A percentile compares a stretch with the other conserved stretches of the same genome.
phyloP scores from a whole-genome alignment of 1,284 basidiomycete species.

The Pseudozyma flocculosa region DNA sequence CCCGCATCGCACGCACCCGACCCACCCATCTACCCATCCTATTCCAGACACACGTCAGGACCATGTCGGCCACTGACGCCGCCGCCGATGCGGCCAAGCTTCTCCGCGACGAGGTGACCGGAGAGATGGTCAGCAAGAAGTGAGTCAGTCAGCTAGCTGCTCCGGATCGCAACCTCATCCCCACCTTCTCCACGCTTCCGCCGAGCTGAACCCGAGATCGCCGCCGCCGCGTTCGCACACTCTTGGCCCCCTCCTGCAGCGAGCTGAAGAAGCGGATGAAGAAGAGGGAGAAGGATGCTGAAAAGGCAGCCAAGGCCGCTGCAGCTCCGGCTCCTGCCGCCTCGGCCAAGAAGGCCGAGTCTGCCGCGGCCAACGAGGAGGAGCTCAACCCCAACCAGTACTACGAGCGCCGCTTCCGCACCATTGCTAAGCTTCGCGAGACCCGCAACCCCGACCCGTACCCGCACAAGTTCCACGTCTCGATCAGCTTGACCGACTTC shows the following conservation, averaged over 20 bases:
- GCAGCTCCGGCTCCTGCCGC: conserved; percentile 36
- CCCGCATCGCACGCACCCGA: too few species aligned
- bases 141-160: too few species aligned
- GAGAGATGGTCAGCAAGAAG: conserved; percentile 58
- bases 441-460: conserved; percentile 83
- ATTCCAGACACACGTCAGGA: too few species aligned
- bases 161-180: too few species aligned
- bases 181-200: too few species aligned
- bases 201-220: too few species aligned
- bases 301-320: conserved; percentile 72
- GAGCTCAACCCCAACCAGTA: conserved; percentile 70
- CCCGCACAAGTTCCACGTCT: conserved; percentile 97
- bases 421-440: conserved; percentile 81
- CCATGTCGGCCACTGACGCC: conserved; percentile 34
- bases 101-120: conserved; percentile 53
- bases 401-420: conserved; percentile 85
- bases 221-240: not conserved
- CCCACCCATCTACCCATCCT: too few species aligned
- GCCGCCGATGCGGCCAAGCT: conserved; percentile 41
- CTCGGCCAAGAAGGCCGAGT: conserved; percentile 18
- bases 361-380: conserved; percentile 38
- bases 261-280: conserved; percentile 51
- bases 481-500: conserved; percentile 75
- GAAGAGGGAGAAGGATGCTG: conserved; percentile 77
- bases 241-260: conserved; percentile 1